Conservation (phyloP, 805 yeast genomes). For the Kluyveromyces wickerhamii region DNA sequence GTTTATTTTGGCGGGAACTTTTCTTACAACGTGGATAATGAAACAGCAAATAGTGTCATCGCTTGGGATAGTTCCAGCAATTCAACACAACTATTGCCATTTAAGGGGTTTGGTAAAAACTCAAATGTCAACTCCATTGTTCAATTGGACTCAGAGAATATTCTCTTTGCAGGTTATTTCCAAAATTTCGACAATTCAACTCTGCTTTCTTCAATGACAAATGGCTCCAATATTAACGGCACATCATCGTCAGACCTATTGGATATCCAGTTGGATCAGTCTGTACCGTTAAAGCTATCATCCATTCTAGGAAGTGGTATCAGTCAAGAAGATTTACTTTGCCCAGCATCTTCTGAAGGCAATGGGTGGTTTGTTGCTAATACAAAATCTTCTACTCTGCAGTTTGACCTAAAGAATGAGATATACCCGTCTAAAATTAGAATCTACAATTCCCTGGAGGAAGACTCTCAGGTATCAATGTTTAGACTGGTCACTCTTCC, state of each 20-base stretch:
- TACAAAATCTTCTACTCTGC: slow-evolving; percentile 55
- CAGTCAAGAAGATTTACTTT: slow-evolving; percentile 36
- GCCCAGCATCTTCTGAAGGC: slow-evolving; percentile 41
- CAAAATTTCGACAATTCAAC: slow-evolving; percentile 47
- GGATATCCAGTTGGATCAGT: slow-evolving; percentile 47
- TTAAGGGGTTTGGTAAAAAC: slow-evolving; percentile 64
- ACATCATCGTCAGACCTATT: slow-evolving; percentile 12
- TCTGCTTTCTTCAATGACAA: slow-evolving; percentile 19
- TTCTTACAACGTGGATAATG: slow-evolving; percentile 41
- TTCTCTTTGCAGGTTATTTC: slow-evolving; percentile 79
- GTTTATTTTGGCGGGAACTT: slow-evolving; percentile 81
- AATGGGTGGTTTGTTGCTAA: slow-evolving; percentile 46
- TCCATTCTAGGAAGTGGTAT: slow-evolving; percentile 34
- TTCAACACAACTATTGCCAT: slow-evolving; percentile 44
- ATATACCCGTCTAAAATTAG: slow-evolving; percentile 65
- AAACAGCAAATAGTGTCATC: slow-evolving; percentile 38
- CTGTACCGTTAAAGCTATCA: slow-evolving; percentile 52
- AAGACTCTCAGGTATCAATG: slow-evolving; percentile 39
- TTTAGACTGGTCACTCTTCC: slow-evolving; percentile 77
- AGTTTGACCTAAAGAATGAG: slow-evolving; percentile 47
- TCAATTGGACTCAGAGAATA: slow-evolving; percentile 37
- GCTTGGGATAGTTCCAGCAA: slow-evolving; percentile 46
- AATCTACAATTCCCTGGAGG: slow-evolving; percentile 50
- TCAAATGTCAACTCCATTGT: slow-evolving; percentile 57
- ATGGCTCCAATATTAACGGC: slow-evolving; percentile 20